phyloP scores from a whole-genome alignment of 768 basidiomycete genomes.

The Boletus rufocinnamomeus region DNA sequence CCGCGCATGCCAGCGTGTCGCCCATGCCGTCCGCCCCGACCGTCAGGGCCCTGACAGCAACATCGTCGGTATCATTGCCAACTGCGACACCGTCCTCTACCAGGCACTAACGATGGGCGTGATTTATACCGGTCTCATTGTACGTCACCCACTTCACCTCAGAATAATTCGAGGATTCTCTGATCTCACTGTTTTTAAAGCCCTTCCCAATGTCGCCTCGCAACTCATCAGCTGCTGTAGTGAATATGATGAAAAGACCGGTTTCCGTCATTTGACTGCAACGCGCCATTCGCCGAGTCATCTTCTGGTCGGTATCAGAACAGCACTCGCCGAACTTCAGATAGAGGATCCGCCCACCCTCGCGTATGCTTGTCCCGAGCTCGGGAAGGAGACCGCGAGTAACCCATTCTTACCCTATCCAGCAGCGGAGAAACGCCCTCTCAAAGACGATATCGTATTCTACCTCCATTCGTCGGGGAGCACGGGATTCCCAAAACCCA shows the following conservation, averaged over 20 bases:
- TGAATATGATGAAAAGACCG: constrained; percentile 39
- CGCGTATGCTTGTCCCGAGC: constrained; percentile 11
- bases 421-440: neutral
- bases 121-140: constrained; percentile 24
- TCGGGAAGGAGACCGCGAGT: neutral
- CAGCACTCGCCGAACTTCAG: constrained; percentile 21
- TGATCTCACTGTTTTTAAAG: constrained; percentile 8
- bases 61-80: constrained; percentile 40
- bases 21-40: constrained; percentile 40
- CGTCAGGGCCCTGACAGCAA: constrained; percentile 33
- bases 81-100: constrained; percentile 43
- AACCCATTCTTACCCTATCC: constrained; percentile 15
- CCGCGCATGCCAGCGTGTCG: constrained; percentile 45
- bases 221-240: constrained; percentile 38
- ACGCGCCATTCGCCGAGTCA: constrained; percentile 33
- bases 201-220: constrained; percentile 40
- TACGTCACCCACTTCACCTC: neutral
- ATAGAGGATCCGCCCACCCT: constrained; percentile 22
- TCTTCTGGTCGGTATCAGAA: constrained; percentile 34
- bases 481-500: constrained; percentile 48
- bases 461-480: constrained; percentile 54
- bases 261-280: constrained; percentile 41
- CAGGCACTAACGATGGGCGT: constrained; percentile 42
- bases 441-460: constrained; percentile 26
- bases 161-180: neutral